Conservation (phyloP, 2,329 filamentous ascomycete genomes). For the Pezicula neosporulosa region DNA sequence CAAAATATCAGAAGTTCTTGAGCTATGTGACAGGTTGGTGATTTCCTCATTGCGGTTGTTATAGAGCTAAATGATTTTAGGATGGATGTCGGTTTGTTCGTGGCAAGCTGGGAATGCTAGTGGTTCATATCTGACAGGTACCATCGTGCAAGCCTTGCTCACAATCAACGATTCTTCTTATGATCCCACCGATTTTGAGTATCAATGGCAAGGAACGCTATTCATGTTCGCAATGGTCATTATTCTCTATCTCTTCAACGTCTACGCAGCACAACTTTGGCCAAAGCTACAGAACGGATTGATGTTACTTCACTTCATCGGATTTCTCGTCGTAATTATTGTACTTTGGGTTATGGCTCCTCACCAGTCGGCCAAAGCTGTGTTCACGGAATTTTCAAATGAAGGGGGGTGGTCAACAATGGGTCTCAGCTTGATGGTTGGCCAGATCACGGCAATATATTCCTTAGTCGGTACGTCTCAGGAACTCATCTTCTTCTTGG, state of each 20-base stretch:
- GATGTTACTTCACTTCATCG: constrained; percentile 39
- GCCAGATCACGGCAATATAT: constrained; percentile 31
- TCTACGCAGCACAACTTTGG: constrained; percentile 31
- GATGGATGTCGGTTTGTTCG: constrained; percentile 41
- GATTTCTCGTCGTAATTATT: constrained; percentile 39
- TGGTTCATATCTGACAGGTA: constrained; percentile 37
- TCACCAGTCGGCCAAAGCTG: constrained; percentile 11
- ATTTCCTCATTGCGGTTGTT: background rate
- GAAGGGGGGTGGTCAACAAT: constrained; percentile 27
- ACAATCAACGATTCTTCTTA: constrained; percentile 32
- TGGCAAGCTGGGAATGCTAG: constrained; percentile 42
- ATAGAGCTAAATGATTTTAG: constrained; percentile 18
- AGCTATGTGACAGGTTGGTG: constrained; percentile 45
- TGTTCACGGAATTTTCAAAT: constrained; percentile 29
- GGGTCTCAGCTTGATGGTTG: constrained; percentile 32
- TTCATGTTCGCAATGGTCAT: constrained; percentile 38
- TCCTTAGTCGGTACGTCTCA: constrained; percentile 10
- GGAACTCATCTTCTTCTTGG: background rate
- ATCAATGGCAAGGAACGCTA: constrained; percentile 37
- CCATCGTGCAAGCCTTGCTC: constrained; percentile 40
- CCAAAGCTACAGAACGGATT: constrained; percentile 38
- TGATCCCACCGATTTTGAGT: constrained; percentile 17
- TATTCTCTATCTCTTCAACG: constrained; percentile 41
- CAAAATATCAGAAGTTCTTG: constrained; percentile 43
- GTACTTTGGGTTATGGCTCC: constrained; percentile 29